A percentile compares a stretch with the other conserved stretches of the same genome.
phyloP scores from a whole-genome alignment of 2,329 filamentous ascomycete genomes.

The Hymenoscyphus albidus region DNA sequence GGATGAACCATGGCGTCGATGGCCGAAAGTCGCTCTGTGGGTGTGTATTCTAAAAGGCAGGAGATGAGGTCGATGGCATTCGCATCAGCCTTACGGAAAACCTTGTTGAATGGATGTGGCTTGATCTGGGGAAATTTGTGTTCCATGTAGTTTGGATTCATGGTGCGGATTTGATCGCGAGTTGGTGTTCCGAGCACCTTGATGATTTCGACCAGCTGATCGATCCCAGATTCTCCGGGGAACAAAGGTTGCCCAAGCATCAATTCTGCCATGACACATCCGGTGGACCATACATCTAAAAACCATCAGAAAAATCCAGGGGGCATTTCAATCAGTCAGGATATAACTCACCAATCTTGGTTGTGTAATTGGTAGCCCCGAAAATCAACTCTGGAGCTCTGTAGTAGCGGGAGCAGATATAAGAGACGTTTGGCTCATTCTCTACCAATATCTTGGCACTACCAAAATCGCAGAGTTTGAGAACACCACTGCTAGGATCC shows the following conservation, averaged over 20 bases:
- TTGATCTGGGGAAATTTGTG: conserved; percentile 99
- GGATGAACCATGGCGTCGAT: conserved; percentile 97
- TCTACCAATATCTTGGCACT: conserved; percentile 98
- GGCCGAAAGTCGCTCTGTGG: conserved; percentile 87
- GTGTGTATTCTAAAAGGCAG: conserved; percentile 90
- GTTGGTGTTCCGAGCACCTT: conserved; percentile 97
- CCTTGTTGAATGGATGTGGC: conserved; percentile 98
- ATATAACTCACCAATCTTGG: conserved; percentile 83
- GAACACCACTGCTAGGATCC: conserved; percentile 82
- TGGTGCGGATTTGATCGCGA: conserved; percentile 95
- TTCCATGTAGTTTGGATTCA: conserved; percentile 99
- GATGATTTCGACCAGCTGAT: conserved; percentile 98
- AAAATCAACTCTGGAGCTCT: conserved; percentile 97
- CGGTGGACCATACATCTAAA: conserved; percentile 96
- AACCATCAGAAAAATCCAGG: not conserved
- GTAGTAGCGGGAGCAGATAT: conserved; percentile 99
- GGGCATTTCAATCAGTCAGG: not conserved
- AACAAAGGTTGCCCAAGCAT: conserved; percentile 98
- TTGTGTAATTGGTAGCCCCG: conserved; percentile 98
- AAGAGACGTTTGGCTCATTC: conserved; percentile 98
- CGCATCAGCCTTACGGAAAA: conserved; percentile 92
- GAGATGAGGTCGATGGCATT: conserved; percentile 95
- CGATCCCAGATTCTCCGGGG: conserved; percentile 96
- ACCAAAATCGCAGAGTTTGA: conserved; percentile 98
- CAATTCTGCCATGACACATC: conserved; percentile 98